These are phyloP conservation scores for Daldinia loculata DNA, from an alignment of 495 filamentous ascomycete species.

Conservation along the genomic window DNA sequence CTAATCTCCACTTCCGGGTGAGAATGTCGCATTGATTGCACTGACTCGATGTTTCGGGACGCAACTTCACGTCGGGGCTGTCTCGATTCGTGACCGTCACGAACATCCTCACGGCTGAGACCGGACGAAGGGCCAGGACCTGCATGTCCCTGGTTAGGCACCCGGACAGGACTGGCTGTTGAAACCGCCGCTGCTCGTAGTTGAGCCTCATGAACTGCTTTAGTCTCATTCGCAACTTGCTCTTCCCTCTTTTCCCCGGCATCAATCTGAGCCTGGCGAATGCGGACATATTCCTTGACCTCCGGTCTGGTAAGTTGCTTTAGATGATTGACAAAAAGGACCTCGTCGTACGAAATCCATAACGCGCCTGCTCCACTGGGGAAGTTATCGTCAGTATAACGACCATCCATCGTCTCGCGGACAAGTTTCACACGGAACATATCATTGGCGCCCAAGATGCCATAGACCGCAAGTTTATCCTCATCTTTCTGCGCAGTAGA, in stretches of 20 bases:
- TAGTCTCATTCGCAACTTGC: slow-evolving; percentile 56
- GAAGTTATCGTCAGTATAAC: slow-evolving; percentile 58
- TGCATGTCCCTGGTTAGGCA: slow-evolving; percentile 9
- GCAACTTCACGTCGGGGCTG: slow-evolving; percentile 43
- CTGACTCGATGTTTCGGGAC: slow-evolving; percentile 18
- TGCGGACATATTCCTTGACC: slow-evolving; percentile 63
- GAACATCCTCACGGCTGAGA: slow-evolving; percentile 24
- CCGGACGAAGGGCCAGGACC: slow-evolving; percentile 2
- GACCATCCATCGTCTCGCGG: slow-evolving; percentile 59
- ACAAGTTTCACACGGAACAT: slow-evolving; percentile 64
- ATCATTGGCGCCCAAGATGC: slow-evolving; percentile 61
- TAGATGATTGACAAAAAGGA: slow-evolving; percentile 58
- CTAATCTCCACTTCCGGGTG: slow-evolving; percentile 37
- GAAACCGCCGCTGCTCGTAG: slow-evolving; percentile 43
- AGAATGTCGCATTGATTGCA: slow-evolving; percentile 26
- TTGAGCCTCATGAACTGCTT: slow-evolving; percentile 58
- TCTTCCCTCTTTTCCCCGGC: slow-evolving; percentile 55
- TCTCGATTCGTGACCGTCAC: slow-evolving; percentile 43
- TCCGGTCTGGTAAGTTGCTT: slow-evolving; percentile 54
- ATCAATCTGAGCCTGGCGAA: slow-evolving; percentile 60
- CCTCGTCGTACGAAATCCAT: slow-evolving; percentile 65
- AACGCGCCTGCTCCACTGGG: slow-evolving; percentile 60
- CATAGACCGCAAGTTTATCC: slow-evolving; percentile 62
- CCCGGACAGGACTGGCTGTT: neutral
- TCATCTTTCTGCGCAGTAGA: slow-evolving; percentile 49